Evolutionary conservation across 2,329 filamentous ascomycete species (phyloP), one percentile per base, ranked within the genome.

Genomic region (Trichophyton verrucosum): DNA sequence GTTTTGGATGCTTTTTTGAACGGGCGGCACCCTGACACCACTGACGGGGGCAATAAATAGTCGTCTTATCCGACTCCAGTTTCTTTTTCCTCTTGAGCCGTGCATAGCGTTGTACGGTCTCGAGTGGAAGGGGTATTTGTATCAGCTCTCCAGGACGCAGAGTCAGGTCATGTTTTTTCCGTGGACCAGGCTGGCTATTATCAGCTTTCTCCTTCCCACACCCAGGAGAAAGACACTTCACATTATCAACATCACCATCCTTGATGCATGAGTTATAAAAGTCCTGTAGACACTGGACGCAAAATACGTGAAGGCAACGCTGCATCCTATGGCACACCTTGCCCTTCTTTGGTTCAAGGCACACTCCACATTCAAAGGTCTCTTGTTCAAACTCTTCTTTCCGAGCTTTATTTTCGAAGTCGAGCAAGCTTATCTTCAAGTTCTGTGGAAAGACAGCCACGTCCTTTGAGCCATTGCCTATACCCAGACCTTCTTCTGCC

Each of bases 11-110:
- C 67, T 82, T 84, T 69, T 86, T 88, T 22, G 87, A 89, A 53
- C 84, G 83, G 27, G 91, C 91, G 2, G 91, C 89, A 4, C 90
- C 91, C 72, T 94, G 89, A 71, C 94, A 99, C 89, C 91, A 96
- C 61, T 85, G 81, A 7, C 94, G 84, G 0, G 94, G 94, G 69
- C 94, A 99, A 72, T 95, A 97, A 38, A 96, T 82, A 0, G 91
- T 96, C 62, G 86, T 87, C 69, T 91, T 95, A 74, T 97, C 91
- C 0, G 89, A 86, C 73, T 97, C 94, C 2, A 97, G 82, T 71
- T 90, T 88, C 65, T 88, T 89, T 76, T 97, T 97, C 69, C 95
- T 89, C 75, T 94, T 96, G 63, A 97, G 80, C 42, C 85, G 85
- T 3, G 95, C 88, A 71, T 95, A 99, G 60, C 94, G 86, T 69